Base-by-base conservation (phyloP, 2,329 filamentous ascomycete species). In the Cercospora zeae-maydis region DNA sequence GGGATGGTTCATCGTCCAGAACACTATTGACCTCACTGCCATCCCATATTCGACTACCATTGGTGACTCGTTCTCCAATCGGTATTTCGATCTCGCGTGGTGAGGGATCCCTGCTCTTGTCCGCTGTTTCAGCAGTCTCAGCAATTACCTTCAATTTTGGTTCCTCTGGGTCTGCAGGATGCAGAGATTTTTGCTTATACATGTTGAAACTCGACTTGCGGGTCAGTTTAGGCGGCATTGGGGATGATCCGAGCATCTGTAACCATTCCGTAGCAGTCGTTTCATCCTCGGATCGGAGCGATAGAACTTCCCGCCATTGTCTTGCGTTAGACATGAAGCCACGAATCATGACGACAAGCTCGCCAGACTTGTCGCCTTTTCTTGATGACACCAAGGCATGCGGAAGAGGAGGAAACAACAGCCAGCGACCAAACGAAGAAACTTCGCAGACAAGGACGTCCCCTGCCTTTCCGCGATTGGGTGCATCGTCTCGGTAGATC, bases 391-490 rank as follows among this genome's bases (percentile, higher is more conserved):
- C 83, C 64, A 86, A 83, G 36, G 83, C 81, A 66, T 86, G 82
- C 16, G 88, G 82, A n/a, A 97, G 82, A 0, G 95, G 93, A n/a
- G 93, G 90, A 72, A 99, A 96, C 0, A 99, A 83, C 4, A 99
- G 83, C 87, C 92, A 98, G 58, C 87, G 86, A 13, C 89, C 87
- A 5, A 84, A 83, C 58, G 86, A 84, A 49, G 92, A 92, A n/a
- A 92, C 86, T 76, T 98, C 93, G 68, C 93, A 93, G 61, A 99
- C 89, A 21, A 99, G 84, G n/a, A 99, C 75, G 75, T 99, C 95
- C 6, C 93, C 92, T 54, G 84, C 80, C 66, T 88, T 85, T 2
- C 84, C 84, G 36, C 84, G 82, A 54, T 85, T 84, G n/a, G 84
- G 81, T 24, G 86, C 82, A 69, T 91, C 91, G 73, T 98, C 93